These are phyloP conservation scores for Taxillus chinensis DNA, from an alignment of 164 flowering plant genomes.

Conservation along the genomic window DNA sequence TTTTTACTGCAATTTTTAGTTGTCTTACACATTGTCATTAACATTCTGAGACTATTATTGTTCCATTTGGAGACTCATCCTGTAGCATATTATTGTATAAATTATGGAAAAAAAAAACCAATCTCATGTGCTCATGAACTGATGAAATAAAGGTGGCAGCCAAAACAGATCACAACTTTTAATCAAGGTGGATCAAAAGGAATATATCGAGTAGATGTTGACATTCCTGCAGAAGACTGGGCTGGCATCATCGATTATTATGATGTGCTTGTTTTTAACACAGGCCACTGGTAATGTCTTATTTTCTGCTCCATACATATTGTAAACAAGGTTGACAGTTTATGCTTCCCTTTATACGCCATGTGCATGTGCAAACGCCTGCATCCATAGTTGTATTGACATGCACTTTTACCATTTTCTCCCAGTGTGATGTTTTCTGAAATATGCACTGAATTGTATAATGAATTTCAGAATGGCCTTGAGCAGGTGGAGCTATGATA, in stretches of 20 bases:
- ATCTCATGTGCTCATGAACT: constrained; percentile 40
- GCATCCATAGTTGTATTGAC: background rate
- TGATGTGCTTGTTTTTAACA: constrained; percentile 82
- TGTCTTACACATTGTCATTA: no score
- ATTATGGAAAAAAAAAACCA: background rate
- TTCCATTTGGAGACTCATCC: no score
- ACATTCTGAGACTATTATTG: no score
- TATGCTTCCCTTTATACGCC: no score
- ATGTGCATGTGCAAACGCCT: no score
- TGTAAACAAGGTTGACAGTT: background rate
- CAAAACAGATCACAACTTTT: constrained; percentile 25
- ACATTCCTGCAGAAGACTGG: constrained; percentile 93
- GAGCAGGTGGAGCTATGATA: constrained; percentile 81
- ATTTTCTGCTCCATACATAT: background rate
- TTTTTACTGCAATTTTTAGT: no score
- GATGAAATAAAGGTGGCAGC: constrained; percentile 82
- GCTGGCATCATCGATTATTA: constrained; percentile 55
- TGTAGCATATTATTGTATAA: no score
- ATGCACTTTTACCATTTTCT: background rate
- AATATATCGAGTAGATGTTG: constrained; percentile 73
- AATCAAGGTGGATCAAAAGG: constrained; percentile 49
- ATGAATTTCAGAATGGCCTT: constrained; percentile 5
- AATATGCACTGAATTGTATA: background rate
- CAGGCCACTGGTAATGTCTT: constrained; percentile 81
- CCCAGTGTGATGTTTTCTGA: background rate